phyloP scores from a whole-genome alignment of 1,139 yeast genomes.

The Saccharomyces pastorianus region DNA sequence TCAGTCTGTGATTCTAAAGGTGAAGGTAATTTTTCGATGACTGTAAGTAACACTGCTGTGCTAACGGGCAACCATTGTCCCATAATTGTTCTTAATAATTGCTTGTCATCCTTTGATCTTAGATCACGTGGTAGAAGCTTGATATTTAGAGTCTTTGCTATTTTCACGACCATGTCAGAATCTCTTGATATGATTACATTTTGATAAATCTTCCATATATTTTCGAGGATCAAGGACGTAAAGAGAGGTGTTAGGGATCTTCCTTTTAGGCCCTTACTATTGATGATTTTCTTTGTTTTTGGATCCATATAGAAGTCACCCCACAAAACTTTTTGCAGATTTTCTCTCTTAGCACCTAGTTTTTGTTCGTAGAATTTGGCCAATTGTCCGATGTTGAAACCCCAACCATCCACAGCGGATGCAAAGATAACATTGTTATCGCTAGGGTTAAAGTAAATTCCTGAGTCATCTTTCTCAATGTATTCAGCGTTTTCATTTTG shows the following conservation, averaged over 20 bases:
- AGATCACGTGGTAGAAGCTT: conserved; percentile 69
- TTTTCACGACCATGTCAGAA: conserved; percentile 64
- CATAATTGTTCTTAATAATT: conserved; percentile 59
- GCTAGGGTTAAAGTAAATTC: conserved; percentile 82
- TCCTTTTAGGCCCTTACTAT: conserved; percentile 46
- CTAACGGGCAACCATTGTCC: conserved; percentile 94
- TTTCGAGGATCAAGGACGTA: conserved; percentile 80
- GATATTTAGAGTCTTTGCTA: conserved; percentile 60
- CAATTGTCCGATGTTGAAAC: conserved; percentile 82
- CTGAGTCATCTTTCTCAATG: conserved; percentile 73
- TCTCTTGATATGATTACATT: conserved; percentile 59
- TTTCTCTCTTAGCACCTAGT: conserved; percentile 74
- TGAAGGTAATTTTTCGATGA: conserved; percentile 77
- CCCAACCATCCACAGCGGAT: conserved; percentile 97
- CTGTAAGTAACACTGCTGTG: conserved; percentile 73
- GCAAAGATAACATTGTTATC: conserved; percentile 89
- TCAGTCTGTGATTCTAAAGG: conserved; percentile 68
- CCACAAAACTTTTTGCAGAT: conserved; percentile 84
- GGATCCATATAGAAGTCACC: conserved; percentile 89
- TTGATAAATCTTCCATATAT: conserved; percentile 86
- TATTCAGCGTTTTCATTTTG: conserved; percentile 46
- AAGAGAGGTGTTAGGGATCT: conserved; percentile 65
- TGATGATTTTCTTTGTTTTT: conserved; percentile 74
- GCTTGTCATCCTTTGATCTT: conserved; percentile 67
- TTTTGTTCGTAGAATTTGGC: conserved; percentile 80